phyloP scores from a whole-genome alignment of 176 grass and related monocot genomes.

The Oropetium thomaeum region DNA sequence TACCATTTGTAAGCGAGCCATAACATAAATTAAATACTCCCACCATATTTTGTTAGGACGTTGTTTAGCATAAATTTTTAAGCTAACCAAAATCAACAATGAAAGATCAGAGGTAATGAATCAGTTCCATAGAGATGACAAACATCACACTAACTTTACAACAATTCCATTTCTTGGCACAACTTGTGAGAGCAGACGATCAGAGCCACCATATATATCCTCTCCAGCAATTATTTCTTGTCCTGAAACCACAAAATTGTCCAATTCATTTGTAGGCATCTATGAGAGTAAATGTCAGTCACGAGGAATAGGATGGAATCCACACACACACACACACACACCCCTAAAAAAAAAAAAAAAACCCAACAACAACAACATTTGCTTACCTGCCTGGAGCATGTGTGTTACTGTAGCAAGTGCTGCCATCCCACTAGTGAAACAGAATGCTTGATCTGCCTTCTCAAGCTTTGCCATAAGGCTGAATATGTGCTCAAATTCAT shows the following conservation, averaged over 20 bases:
- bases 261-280: background rate
- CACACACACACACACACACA: too few relatives aligned
- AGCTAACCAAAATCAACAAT: background rate
- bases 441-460: slow-evolving; percentile 96
- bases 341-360: too few relatives aligned
- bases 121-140: slow-evolving; percentile 15
- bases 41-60: background rate
- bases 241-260: slow-evolving; percentile 39
- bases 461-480: slow-evolving; percentile 96
- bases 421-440: slow-evolving; percentile 99
- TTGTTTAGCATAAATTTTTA: background rate
- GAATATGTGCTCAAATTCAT: slow-evolving; percentile 32
- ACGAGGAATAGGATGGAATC: background rate
- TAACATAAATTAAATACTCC: slow-evolving; percentile 4
- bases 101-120: background rate
- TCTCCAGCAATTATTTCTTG: slow-evolving; percentile 95
- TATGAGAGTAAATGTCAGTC: background rate
- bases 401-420: slow-evolving; percentile 68
- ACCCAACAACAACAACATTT: background rate
- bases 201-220: slow-evolving; percentile 97
- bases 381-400: slow-evolving; percentile 69
- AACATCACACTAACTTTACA: slow-evolving; percentile 83
- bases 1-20: slow-evolving; percentile 28
- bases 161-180: slow-evolving; percentile 76
- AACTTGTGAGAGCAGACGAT: slow-evolving; percentile 87